Base-by-base conservation (phyloP, 805 yeast species). In the Metschnikowia continentalis region DNA sequence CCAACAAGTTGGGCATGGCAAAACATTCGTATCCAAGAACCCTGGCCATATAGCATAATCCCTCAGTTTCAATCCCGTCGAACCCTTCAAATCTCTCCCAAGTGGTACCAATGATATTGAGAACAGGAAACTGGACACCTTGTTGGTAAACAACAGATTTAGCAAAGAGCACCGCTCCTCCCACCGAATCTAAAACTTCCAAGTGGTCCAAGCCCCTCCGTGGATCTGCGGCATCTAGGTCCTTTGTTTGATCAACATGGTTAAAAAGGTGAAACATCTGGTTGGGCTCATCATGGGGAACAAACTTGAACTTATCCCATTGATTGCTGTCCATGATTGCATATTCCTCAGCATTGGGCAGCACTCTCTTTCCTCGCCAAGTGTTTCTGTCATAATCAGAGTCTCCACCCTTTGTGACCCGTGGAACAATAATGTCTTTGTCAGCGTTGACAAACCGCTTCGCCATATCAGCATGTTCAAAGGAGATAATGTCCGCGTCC, bases 11-110 rank as follows among this genome's bases (percentile, higher is more conserved):
- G 6, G 82, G 82, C 71, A 74, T 67, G 2, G 76, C 82, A 73
- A 75, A 75, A 58, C 83, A 78, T 19, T 61, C 51, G 54, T 74
- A 78, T 1, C 80, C 80, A 36, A 76, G 61, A 0, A 66, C 57
- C 51, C 65, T 70, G 1, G 81, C 81, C 45, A 69, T 62, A 52
- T 76, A 78, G 50, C 83, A 78, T 13, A 78, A 46, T 1, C 83
- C 82, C 60, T 78, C 82, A 3, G 82, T 77, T 58, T 78, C 82
- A 35, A 78, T 75, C 3, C 82, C 82, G 59, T 78, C 82, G 51
- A 69, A 78, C 1, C 82, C 82, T 59, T 77, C 82, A 1, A 53
- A 47, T 47, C 78, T 57, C 1, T 62, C 66, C 81, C 81, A 78
- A 2, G 75, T 65, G 0, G 78, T 71, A 0, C 82, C 82, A 11